Evolutionary conservation across 75 land plant genomes (phyloP).

Genomic region (Sequoiadendron giganteum): DNA sequence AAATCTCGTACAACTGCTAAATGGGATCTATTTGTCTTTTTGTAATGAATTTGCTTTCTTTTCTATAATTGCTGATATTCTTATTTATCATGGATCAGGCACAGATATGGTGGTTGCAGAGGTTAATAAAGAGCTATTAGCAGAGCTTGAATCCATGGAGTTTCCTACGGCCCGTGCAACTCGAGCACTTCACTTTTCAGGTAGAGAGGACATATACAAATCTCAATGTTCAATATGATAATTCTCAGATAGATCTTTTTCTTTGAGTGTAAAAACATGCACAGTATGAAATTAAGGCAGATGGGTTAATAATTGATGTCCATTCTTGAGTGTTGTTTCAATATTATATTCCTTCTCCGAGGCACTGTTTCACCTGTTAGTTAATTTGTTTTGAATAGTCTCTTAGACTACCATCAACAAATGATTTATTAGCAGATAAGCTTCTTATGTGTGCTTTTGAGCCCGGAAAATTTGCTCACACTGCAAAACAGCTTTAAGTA

Average conservation of each 20-base stretch:
- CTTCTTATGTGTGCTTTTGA: no score
- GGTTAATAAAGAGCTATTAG: conserved; percentile 68
- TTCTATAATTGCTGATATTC: neutral
- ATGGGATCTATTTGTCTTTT: neutral
- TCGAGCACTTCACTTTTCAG: conserved; percentile 83
- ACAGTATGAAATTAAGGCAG: neutral
- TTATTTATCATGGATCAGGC: neutral
- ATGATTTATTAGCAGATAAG: neutral
- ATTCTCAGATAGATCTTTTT: neutral
- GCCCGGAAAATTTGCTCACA: no score
- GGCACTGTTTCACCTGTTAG: neutral
- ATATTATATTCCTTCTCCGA: neutral
- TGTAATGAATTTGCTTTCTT: neutral
- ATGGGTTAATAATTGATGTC: neutral
- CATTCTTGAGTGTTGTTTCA: neutral
- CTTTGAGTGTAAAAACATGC: neutral
- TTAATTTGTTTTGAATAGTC: no score
- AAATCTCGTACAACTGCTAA: neutral
- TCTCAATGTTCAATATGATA: neutral
- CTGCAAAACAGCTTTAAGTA: no score
- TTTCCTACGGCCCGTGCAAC: conserved; percentile 74
- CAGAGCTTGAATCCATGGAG: conserved; percentile 91
- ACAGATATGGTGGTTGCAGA: conserved; percentile 83
- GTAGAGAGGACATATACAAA: conserved; percentile 20
- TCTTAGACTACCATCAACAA: neutral